These are phyloP conservation scores for Carallia brachiata DNA, from an alignment of 345 rosid species.

Conservation along the genomic window DNA sequence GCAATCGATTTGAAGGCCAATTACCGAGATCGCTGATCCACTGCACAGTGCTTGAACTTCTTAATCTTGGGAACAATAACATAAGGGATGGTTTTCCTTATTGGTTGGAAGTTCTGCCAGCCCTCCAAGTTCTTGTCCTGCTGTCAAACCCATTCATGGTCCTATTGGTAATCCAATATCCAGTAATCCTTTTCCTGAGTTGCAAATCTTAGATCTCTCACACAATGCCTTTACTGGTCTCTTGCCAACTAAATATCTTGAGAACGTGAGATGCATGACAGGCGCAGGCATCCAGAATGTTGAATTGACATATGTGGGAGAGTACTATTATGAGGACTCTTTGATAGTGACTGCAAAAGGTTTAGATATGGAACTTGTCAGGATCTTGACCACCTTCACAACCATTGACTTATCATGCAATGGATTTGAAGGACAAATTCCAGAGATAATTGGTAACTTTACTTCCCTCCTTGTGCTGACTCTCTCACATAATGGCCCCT, in stretches of 20 bases:
- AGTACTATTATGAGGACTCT: neutral
- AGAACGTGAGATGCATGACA: neutral
- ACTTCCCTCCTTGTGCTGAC: neutral
- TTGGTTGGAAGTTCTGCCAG: neutral
- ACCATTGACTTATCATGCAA: slow-evolving; percentile 15
- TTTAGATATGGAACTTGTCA: neutral
- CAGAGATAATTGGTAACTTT: neutral
- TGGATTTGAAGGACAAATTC: slow-evolving; percentile 6
- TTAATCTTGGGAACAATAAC: slow-evolving; percentile 9
- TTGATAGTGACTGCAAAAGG: slow-evolving; percentile 5
- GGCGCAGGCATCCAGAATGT: neutral
- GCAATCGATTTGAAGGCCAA: slow-evolving; percentile 10
- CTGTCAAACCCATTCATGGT: slow-evolving; percentile 16
- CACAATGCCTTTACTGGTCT: slow-evolving; percentile 5
- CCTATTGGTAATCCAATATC: neutral
- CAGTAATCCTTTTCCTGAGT: neutral
- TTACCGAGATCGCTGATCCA: slow-evolving; percentile 14
- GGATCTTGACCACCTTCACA: slow-evolving; percentile 1
- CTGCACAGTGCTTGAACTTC: slow-evolving; percentile 12
- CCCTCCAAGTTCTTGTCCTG: slow-evolving; percentile 11
- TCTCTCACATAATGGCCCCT: slow-evolving; percentile 14
- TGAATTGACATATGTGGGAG: neutral
- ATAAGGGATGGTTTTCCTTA: slow-evolving; percentile 13
- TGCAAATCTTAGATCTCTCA: slow-evolving; percentile 13
- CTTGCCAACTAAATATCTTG: neutral